Base-by-base conservation (phyloP, 305 asterid species). In the Fraxinus ornus region DNA sequence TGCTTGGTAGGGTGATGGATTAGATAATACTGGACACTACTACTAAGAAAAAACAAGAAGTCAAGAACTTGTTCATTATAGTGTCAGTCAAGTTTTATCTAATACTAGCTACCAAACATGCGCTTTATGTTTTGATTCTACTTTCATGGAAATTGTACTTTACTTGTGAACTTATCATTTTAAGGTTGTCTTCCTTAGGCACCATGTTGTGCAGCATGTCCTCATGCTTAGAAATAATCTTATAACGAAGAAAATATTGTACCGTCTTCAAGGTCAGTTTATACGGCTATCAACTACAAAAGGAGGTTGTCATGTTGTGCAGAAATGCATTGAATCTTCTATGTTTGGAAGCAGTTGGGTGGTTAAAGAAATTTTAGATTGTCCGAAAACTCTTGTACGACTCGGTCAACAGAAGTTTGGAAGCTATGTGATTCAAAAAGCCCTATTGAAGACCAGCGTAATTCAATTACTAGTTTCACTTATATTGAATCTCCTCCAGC, bases 381-480 rank as follows among this genome's bases (percentile, higher is more conserved):
- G 19, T 49, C 80, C 75, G 0, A 7, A 1, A 60, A 77, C 81
- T 24, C 9, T 80, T 80, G 0, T 71, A 7, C 17, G 7, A 15
- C 90, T 89, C 12, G 82, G 86, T 77, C 73, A 4, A 9, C 33
- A 87, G 78, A 44, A 7, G 0, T 82, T 35, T 19, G 90, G 90
- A 75, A 89, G 82, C 80, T 83, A 81, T 41, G 88, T 87, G 13
- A 85, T 89, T 32, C 90, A 89, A 10, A 60, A 13, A 3, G 88
- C 85, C 13, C 66, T 89, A 3, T 37, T 21, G 13, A 71, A 5
- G 37, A 78, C 88, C 0, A 85, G 64, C 89, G 89, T 81, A 79
- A 64, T 10, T 39, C 32, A 55, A n/a, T 55, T 55, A 55, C 64
- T 55, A 55, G 66, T 55, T 55, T 55, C 66, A 55, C 66, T 49